phyloP scores from a whole-genome alignment of 1,139 yeast genomes.

The Hemisphaericaspora xylofermentans region DNA sequence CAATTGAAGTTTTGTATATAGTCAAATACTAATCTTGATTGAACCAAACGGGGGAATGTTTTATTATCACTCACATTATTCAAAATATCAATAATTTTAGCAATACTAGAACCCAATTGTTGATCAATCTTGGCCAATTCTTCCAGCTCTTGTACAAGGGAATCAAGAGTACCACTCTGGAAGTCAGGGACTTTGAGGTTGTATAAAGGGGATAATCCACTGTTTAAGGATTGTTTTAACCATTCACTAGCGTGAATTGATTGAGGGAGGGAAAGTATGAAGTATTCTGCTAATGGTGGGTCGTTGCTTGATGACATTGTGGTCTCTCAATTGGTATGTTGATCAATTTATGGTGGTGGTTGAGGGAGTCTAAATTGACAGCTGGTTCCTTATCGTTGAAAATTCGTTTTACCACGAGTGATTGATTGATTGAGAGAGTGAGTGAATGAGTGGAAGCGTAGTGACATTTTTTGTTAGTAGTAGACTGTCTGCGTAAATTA shows the following conservation, averaged over 20 bases:
- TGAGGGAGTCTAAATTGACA: slow-evolving; percentile 1
- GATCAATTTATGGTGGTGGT: neutral
- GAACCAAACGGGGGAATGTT: slow-evolving; percentile 31
- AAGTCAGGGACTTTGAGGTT: slow-evolving; percentile 75
- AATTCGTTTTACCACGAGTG: too few species aligned
- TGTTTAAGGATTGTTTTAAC: slow-evolving; percentile 44
- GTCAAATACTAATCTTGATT: slow-evolving; percentile 51
- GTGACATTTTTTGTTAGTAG: too few species aligned
- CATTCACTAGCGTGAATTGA: slow-evolving; percentile 45
- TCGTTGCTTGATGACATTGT: neutral
- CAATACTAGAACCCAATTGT: slow-evolving; percentile 66
- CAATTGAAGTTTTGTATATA: slow-evolving; percentile 77
- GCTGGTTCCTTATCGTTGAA: too few species aligned
- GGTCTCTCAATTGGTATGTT: neutral
- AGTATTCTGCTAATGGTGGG: slow-evolving; percentile 36
- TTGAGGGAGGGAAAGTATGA: slow-evolving; percentile 53
- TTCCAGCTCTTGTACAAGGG: slow-evolving; percentile 86
- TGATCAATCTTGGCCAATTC: slow-evolving; percentile 79
- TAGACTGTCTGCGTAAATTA: too few species aligned
- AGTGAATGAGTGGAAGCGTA: too few species aligned
- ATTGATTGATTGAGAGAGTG: too few species aligned
- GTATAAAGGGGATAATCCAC: slow-evolving; percentile 41
- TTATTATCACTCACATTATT: slow-evolving; percentile 45
- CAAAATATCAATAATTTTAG: slow-evolving; percentile 76
- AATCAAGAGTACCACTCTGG: slow-evolving; percentile 93